A percentile compares a stretch with the other conserved stretches of the same genome.
Evolutionary conservation across 2,329 filamentous ascomycete species (phyloP).

Genomic region (Pseudofabraea citricarpa): DNA sequence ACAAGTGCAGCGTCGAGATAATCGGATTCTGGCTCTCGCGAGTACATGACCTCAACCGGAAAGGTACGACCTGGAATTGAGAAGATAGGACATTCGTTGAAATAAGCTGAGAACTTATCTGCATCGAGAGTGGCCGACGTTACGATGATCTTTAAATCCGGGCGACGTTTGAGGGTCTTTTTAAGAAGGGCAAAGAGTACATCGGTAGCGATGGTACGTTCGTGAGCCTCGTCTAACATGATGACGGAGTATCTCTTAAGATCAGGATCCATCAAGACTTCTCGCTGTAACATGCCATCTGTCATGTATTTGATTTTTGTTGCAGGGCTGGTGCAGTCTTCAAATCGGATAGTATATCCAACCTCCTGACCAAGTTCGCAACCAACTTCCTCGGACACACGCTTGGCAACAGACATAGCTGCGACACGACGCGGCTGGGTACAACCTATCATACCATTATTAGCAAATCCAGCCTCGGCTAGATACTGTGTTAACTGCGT

Average conservation of each 20-base stretch:
- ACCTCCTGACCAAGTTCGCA: conserved; percentile 88
- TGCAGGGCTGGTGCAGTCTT: conserved; percentile 81
- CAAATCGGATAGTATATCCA: conserved; percentile 96
- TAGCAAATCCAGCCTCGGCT: conserved; percentile 85
- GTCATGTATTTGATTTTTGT: conserved; percentile 99
- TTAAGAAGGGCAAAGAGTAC: conserved; percentile 92
- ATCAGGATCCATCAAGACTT: conserved; percentile 88
- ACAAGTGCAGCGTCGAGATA: conserved; percentile 92
- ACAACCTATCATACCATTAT: conserved; percentile 86
- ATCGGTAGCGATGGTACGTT: conserved; percentile 92
- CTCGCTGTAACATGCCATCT: conserved; percentile 94
- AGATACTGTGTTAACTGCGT: conserved; percentile 95
- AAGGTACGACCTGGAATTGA: conserved; percentile 93
- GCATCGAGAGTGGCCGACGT: conserved; percentile 95
- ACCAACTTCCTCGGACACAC: conserved; percentile 93
- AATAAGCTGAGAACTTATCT: conserved; percentile 95
- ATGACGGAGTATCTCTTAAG: conserved; percentile 89
- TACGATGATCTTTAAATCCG: conserved; percentile 90
- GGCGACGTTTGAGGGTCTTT: conserved; percentile 80
- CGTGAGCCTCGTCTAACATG: conserved; percentile 97
- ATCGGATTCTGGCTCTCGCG: conserved; percentile 88
- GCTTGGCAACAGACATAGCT: conserved; percentile 95
- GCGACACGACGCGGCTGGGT: conserved; percentile 96
- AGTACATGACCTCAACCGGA: conserved; percentile 95
- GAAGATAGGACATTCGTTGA: conserved; percentile 93